phyloP scores from a whole-genome alignment of 768 basidiomycete species.

The Russula dissimulans region DNA sequence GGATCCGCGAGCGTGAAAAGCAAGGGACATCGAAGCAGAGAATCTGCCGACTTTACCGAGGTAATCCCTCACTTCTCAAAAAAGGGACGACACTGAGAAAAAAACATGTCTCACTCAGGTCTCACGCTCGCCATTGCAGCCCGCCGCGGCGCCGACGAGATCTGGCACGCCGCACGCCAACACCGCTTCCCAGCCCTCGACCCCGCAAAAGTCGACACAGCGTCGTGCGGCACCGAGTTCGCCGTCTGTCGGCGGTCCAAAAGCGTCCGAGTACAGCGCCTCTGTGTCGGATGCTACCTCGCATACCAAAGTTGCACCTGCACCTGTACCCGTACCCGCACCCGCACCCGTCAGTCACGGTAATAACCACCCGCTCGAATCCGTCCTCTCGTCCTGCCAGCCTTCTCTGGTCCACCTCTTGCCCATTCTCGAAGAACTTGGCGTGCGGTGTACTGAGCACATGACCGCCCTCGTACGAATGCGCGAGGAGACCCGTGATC shows the following conservation, averaged over 20 bases:
- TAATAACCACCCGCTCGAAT: slow-evolving; percentile 34
- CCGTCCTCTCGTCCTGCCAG: slow-evolving; percentile 49
- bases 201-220: slow-evolving; percentile 7
- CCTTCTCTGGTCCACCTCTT: slow-evolving; percentile 57
- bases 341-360: no score
- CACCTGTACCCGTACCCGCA: not conserved
- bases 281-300: slow-evolving; percentile 11
- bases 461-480: slow-evolving; percentile 51
- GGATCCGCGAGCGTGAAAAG: slow-evolving; percentile 9
- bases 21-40: slow-evolving; percentile 18
- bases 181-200: slow-evolving; percentile 6
- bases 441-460: slow-evolving; percentile 52
- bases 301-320: slow-evolving; percentile 29
- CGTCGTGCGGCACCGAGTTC: slow-evolving; percentile 8
- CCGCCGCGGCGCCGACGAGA: not conserved
- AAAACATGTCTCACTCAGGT: not conserved
- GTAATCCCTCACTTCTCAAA: slow-evolving; percentile 1
- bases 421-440: slow-evolving; percentile 47
- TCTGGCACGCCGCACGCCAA: slow-evolving; percentile 11
- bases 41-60: slow-evolving; percentile 25
- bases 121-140: slow-evolving; percentile 5
- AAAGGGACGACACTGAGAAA: not conserved
- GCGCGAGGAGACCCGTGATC: slow-evolving; percentile 56
- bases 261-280: slow-evolving; percentile 12
- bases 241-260: not conserved